Evolutionary conservation across 352 stramenopile genomes (phyloP).

Genomic region (Blastocystis sp.): DNA sequence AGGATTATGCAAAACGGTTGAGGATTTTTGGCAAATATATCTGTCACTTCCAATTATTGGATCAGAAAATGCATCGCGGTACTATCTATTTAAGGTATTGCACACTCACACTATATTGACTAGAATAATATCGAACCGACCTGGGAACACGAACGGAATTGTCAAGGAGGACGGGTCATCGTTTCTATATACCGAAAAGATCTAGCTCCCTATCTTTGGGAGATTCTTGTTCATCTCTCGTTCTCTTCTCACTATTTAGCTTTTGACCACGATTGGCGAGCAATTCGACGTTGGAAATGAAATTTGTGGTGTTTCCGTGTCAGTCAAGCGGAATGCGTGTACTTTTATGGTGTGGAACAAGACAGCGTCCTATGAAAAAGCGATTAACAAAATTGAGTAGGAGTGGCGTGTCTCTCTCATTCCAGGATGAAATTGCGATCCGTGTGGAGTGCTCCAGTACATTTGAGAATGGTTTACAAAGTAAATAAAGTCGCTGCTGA

Average conservation of each 20-base stretch:
- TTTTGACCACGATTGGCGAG: conserved; percentile 23
- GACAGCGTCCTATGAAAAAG: neutral
- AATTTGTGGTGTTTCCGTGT: conserved; percentile 31
- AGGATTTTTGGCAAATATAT: conserved; percentile 46
- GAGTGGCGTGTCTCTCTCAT: neutral
- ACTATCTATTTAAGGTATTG: conserved; percentile 28
- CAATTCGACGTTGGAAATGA: conserved; percentile 33
- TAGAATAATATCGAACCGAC: conserved; percentile 38
- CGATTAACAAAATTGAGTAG: conserved; percentile 41
- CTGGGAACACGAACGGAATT: conserved; percentile 33
- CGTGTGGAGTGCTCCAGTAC: neutral
- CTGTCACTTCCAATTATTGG: conserved; percentile 24
- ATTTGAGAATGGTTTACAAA: neutral
- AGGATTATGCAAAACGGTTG: neutral
- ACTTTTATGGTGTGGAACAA: conserved; percentile 42
- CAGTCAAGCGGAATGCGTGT: neutral
- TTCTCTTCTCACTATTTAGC: neutral
- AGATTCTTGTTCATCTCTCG: neutral
- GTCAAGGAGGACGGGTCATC: neutral
- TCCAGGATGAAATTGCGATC: neutral
- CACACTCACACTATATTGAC: neutral
- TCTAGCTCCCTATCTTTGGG: conserved; percentile 21
- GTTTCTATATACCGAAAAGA: conserved; percentile 16
- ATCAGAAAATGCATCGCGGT: neutral
- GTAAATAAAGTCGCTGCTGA: neutral